These are phyloP conservation scores for Aspergillus saccharolyticus DNA, from an alignment of 495 filamentous ascomycete species.

Conservation along the genomic window DNA sequence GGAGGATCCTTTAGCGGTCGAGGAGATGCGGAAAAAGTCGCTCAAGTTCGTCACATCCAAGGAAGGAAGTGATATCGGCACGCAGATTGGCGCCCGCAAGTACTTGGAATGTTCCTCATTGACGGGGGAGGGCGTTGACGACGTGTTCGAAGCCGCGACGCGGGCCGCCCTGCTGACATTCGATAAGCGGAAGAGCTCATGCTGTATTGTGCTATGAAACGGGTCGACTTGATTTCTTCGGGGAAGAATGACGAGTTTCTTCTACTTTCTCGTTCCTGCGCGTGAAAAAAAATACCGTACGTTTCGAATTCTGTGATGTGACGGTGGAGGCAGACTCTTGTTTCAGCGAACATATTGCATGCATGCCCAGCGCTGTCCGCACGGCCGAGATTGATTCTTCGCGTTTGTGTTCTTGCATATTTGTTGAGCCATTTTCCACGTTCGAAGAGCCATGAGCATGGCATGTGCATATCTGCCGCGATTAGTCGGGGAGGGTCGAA, in stretches of 20 bases:
- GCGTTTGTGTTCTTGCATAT: slow-evolving; percentile 19
- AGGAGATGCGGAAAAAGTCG: slow-evolving; percentile 96
- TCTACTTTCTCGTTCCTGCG: not conserved
- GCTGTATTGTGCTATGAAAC: slow-evolving; percentile 94
- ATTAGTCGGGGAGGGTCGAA: slow-evolving; percentile 4
- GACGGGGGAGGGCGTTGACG: slow-evolving; percentile 97
- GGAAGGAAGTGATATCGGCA: slow-evolving; percentile 73
- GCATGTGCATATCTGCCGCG: not conserved
- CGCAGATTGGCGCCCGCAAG: slow-evolving; percentile 85
- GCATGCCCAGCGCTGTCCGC: not conserved
- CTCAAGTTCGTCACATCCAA: slow-evolving; percentile 76
- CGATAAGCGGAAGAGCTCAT: slow-evolving; percentile 76
- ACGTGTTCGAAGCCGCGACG: slow-evolving; percentile 97
- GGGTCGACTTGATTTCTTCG: too few relatives aligned
- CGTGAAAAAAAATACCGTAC: too few relatives aligned
- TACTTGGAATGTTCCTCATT: slow-evolving; percentile 97
- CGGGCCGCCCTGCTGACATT: slow-evolving; percentile 89
- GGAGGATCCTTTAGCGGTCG: slow-evolving; percentile 86
- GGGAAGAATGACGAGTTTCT: slow-evolving; percentile 10
- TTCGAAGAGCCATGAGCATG: not conserved
- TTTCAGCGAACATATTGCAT: slow-evolving; percentile 6
- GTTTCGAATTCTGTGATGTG: slow-evolving; percentile 13
- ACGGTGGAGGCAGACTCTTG: not conserved
- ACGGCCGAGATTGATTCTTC: slow-evolving; percentile 14
- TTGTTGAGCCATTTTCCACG: slow-evolving; percentile 12